phyloP scores from a whole-genome alignment of 2,329 filamentous ascomycete species.

The Aspergillus calidoustus region DNA sequence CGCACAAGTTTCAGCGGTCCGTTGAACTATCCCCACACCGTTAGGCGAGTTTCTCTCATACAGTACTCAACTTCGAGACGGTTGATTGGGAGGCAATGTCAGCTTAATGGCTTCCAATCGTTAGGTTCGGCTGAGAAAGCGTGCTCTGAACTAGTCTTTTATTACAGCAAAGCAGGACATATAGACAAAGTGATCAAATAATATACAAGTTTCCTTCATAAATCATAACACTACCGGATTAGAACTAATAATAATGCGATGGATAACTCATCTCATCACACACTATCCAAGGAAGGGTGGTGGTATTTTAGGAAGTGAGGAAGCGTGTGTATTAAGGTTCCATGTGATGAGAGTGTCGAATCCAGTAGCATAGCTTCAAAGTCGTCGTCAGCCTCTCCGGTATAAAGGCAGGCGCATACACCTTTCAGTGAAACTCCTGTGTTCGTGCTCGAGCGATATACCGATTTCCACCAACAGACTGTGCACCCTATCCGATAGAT shows the following conservation, averaged over 20 bases:
- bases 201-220: constrained; percentile 25
- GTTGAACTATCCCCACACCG: neutral
- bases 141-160: neutral
- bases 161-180: constrained; percentile 6
- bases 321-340: neutral
- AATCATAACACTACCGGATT: constrained; percentile 31
- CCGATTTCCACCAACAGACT: neutral
- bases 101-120: constrained; percentile 3
- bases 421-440: neutral
- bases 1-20: neutral
- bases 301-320: neutral
- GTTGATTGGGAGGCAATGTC: neutral
- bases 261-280: constrained; percentile 16
- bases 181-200: constrained; percentile 16
- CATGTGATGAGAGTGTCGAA: constrained; percentile 10
- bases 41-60: neutral
- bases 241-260: constrained; percentile 27
- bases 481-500: constrained; percentile 6
- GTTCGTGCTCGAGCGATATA: neutral
- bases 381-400: neutral
- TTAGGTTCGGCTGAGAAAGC: neutral
- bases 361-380: constrained; percentile 15
- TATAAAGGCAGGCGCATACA: neutral
- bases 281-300: constrained; percentile 9
- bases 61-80: neutral